Evolutionary conservation across 805 yeast species (phyloP).

Genomic region (Ogataea pilisensis): DNA sequence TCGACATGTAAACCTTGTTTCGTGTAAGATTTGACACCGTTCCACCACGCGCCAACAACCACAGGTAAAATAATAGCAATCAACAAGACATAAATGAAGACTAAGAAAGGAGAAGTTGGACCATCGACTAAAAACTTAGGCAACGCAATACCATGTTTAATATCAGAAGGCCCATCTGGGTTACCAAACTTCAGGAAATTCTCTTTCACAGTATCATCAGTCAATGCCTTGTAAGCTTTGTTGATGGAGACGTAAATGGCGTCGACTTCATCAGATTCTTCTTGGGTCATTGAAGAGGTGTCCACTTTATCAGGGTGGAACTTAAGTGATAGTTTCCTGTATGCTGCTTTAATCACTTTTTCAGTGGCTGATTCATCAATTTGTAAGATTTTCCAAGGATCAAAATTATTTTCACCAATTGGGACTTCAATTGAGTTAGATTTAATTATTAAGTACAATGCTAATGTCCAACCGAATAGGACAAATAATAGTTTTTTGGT

Average conservation of each 20-base stretch:
- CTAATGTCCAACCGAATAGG: conserved; percentile 58
- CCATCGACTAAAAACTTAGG: conserved; percentile 91
- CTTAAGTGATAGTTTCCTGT: conserved; percentile 80
- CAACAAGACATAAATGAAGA: conserved; percentile 58
- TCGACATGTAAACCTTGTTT: conserved; percentile 76
- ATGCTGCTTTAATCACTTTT: conserved; percentile 73
- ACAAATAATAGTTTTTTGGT: conserved; percentile 29
- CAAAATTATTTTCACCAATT: conserved; percentile 53
- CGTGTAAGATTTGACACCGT: conserved; percentile 70
- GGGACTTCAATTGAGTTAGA: conserved; percentile 43
- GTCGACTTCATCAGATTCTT: conserved; percentile 58
- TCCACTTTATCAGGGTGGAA: conserved; percentile 92
- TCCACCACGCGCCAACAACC: conserved; percentile 90
- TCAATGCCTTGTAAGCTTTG: conserved; percentile 91
- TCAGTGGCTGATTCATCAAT: conserved; percentile 65
- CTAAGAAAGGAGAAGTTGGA: conserved; percentile 59
- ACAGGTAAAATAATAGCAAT: conserved; percentile 79
- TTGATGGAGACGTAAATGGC: conserved; percentile 74
- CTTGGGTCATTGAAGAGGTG: conserved; percentile 51
- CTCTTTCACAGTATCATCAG: conserved; percentile 81
- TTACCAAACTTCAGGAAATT: conserved; percentile 88
- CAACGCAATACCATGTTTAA: conserved; percentile 88
- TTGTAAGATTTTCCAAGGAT: conserved; percentile 86
- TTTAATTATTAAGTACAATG: conserved; percentile 38
- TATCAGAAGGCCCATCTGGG: conserved; percentile 95